Evolutionary conservation across 2,329 filamentous ascomycete genomes (phyloP).

Genomic region (Scedosporium dehoogii): DNA sequence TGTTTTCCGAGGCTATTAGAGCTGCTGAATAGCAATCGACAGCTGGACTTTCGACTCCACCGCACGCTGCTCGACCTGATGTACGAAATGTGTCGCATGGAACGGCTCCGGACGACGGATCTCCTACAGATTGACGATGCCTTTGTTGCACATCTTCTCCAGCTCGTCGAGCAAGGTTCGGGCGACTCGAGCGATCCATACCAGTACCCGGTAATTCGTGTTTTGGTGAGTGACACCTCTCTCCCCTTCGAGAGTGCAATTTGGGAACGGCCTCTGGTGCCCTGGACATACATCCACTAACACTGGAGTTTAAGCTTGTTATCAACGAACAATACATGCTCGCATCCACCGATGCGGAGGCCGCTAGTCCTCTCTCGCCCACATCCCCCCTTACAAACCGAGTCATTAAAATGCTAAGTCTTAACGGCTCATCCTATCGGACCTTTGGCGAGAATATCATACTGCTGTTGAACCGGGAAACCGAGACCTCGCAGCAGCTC

Average conservation of each 20-base stretch:
- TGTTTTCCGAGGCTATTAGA: constrained; percentile 78
- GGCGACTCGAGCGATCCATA: constrained; percentile 77
- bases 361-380: constrained; percentile 23
- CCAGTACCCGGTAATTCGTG: constrained; percentile 88
- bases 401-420: constrained; percentile 81
- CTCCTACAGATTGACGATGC: constrained; percentile 66
- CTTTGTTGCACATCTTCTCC: constrained; percentile 76
- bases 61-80: constrained; percentile 75
- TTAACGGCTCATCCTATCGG: constrained; percentile 71
- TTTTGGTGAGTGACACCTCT: constrained; percentile 54
- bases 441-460: constrained; percentile 98
- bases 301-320: constrained; percentile 53
- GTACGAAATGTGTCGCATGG: constrained; percentile 94
- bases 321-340: constrained; percentile 99
- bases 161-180: constrained; percentile 78
- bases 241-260: not conserved
- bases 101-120: constrained; percentile 68
- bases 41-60: constrained; percentile 63
- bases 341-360: constrained; percentile 42
- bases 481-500: constrained; percentile 85
- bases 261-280: not conserved
- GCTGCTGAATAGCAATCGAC: constrained; percentile 58
- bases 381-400: constrained; percentile 67
- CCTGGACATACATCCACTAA: constrained; percentile 10
- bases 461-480: constrained; percentile 85